These are phyloP conservation scores for Parastagonospora avenae DNA, from an alignment of 2,329 filamentous ascomycete species.

Conservation along the genomic window DNA sequence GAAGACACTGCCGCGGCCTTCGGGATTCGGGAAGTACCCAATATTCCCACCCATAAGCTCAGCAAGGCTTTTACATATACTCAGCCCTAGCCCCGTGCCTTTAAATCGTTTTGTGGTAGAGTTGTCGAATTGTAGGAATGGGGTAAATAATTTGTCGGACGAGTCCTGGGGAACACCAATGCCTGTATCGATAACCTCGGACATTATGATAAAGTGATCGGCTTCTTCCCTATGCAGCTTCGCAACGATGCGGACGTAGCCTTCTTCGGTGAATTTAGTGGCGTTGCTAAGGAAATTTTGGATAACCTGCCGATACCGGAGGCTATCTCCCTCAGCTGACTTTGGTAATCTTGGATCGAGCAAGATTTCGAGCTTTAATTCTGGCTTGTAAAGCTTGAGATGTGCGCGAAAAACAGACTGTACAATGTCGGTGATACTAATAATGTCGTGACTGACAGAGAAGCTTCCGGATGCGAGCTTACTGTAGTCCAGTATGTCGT, in stretches of 20 bases:
- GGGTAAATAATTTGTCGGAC: constrained; percentile 58
- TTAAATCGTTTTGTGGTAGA: constrained; percentile 60
- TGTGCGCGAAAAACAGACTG: constrained; percentile 58
- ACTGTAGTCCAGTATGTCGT: constrained; percentile 70
- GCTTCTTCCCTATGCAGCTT: constrained; percentile 51
- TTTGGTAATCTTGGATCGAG: constrained; percentile 56
- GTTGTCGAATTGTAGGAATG: constrained; percentile 62
- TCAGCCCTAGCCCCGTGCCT: constrained; percentile 62
- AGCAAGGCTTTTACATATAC: constrained; percentile 62
- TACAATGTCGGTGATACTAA: constrained; percentile 55
- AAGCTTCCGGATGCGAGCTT: constrained; percentile 66
- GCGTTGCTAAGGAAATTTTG: constrained; percentile 67
- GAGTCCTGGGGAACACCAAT: constrained; percentile 58
- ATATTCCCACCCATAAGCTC: constrained; percentile 63
- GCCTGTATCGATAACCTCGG: constrained; percentile 60
- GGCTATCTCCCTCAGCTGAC: constrained; percentile 60
- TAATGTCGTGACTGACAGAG: constrained; percentile 59
- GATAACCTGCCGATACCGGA: constrained; percentile 66
- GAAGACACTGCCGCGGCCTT: constrained; percentile 55
- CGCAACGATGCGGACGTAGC: constrained; percentile 55
- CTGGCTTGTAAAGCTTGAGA: constrained; percentile 53
- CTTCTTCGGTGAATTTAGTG: constrained; percentile 65
- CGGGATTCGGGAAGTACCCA: constrained; percentile 54
- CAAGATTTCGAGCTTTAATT: constrained; percentile 53
- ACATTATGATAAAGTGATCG: constrained; percentile 54